phyloP scores from a whole-genome alignment of 352 stramenopile species.

The Phytophthora boehmeriae region DNA sequence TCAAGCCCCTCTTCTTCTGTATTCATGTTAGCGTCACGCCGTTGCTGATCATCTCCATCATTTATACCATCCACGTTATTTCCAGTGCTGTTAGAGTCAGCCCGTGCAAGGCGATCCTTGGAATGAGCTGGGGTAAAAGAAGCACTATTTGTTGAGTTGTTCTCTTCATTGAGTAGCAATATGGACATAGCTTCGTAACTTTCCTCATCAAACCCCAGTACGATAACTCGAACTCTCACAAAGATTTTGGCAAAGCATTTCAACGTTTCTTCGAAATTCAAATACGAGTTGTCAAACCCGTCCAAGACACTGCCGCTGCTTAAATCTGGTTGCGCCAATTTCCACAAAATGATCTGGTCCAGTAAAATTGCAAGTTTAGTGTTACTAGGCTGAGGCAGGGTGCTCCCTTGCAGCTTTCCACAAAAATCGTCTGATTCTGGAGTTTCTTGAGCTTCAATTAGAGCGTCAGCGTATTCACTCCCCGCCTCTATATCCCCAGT shows the following conservation, averaged over 20 bases:
- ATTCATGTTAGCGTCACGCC: neutral
- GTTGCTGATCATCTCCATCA: neutral
- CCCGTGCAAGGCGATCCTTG: constrained; percentile 9
- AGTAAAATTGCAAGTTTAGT: constrained; percentile 50
- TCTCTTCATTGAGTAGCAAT: constrained; percentile 14
- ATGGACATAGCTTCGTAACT: constrained; percentile 60
- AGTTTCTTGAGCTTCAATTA: constrained; percentile 12
- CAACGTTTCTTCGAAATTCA: constrained; percentile 44
- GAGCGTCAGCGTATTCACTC: constrained; percentile 6
- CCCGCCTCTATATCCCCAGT: neutral
- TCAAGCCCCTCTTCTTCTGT: neutral
- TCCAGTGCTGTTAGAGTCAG: constrained; percentile 13
- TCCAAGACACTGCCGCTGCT: constrained; percentile 75
- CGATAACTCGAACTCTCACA: constrained; percentile 48
- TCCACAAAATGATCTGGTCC: constrained; percentile 64
- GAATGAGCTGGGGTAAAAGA: constrained; percentile 14
- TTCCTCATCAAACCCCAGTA: constrained; percentile 74
- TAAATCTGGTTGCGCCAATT: constrained; percentile 66
- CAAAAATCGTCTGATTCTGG: constrained; percentile 26
- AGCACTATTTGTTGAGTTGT: neutral
- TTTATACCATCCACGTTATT: constrained; percentile 7
- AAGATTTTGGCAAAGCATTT: constrained; percentile 47
- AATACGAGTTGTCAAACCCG: constrained; percentile 65
- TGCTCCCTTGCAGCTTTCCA: constrained; percentile 1
- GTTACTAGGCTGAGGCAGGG: constrained; percentile 3